Base-by-base conservation (phyloP, 805 yeast species). In the Kuraishia cidri region DNA sequence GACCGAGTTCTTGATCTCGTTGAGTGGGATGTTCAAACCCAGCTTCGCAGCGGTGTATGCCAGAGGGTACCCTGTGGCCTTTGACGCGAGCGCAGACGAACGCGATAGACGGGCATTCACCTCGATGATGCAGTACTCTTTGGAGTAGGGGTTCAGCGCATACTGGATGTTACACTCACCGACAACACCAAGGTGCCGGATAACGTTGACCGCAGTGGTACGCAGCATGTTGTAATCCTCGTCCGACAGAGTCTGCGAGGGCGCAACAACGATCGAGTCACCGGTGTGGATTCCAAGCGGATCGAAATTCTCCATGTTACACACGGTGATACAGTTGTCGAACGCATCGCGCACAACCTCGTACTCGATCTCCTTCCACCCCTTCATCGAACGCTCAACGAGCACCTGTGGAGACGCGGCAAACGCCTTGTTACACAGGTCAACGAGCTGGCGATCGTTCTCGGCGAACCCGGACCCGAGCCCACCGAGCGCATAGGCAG, bases 151-250 rank as follows among this genome's bases (percentile, higher is more conserved):
- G 54, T 90, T 83, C 55, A 90, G 71, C 33, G 97, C 97, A 54
- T 90, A 90, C 62, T 90, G 98, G 51, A 90, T 86, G 66, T 90
- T 90, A 72, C 98, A 90, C 68, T 90, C 98, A 69, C 98, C 98
- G 54, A 90, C 97, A 55, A 90, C 98, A 50, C 97, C 97, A 50
- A 90, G 69, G 56, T 90, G 98, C 61, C 97, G 79, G 47, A 90
- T 92, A 42, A 90, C 95, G 43, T 90, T 92, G 46, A 92, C 92
- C 30, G 98, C 98, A 29, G 98, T 86, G 32, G 97, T 82, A 66
- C 98, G 79, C 55, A 90, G 72, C 97, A 92, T 92, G 65, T 90
- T 85, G 66, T 88, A 90, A 52, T 90, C 98, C 57, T 85, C 96
- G 56, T 90, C 97, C 13, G 95, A 82, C 43, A 90, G 66, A 27